These are phyloP conservation scores for Tolypocladium sp. DNA, from an alignment of 2,329 filamentous ascomycete species.

Conservation along the genomic window DNA sequence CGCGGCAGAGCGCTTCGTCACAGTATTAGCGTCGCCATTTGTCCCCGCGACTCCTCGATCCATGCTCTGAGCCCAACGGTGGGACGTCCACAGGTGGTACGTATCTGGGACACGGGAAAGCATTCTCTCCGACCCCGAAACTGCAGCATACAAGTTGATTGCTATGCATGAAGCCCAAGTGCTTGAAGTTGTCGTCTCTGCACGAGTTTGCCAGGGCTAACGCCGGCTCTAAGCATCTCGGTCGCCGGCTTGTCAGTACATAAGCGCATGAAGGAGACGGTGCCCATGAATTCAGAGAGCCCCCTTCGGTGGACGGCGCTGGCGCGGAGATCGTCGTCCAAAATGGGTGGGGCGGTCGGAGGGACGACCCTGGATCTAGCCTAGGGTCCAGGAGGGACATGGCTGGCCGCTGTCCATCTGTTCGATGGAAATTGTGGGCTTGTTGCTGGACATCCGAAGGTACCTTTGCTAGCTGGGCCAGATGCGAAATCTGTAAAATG, in stretches of 20 bases:
- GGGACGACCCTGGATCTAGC: conserved; percentile 9
- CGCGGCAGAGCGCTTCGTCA: not conserved
- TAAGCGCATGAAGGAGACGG: not conserved
- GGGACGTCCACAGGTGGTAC: not conserved
- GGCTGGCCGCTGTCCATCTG: not conserved
- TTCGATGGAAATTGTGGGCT: not conserved
- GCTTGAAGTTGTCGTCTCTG: not conserved
- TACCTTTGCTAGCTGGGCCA: not conserved
- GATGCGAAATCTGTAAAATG: not conserved
- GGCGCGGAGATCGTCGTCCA: conserved; percentile 15
- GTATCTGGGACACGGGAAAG: not conserved
- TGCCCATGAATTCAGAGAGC: not conserved
- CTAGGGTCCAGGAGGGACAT: conserved; percentile 3
- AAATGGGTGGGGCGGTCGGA: conserved; percentile 18
- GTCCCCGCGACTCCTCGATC: not conserved
- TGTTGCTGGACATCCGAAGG: not conserved
- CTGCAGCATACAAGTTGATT: not conserved
- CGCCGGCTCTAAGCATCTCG: conserved; percentile 19
- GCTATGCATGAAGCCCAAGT: not conserved
- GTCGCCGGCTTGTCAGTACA: conserved; percentile 16
- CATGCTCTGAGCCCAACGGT: not conserved
- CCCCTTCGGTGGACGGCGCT: conserved; percentile 1
- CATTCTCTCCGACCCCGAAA: not conserved
- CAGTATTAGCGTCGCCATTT: not conserved
- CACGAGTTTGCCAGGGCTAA: conserved; percentile 9